Evolutionary conservation across 495 filamentous ascomycete species (phyloP), one percentile per base, ranked within the genome.

Genomic region (Xylaria venustula): DNA sequence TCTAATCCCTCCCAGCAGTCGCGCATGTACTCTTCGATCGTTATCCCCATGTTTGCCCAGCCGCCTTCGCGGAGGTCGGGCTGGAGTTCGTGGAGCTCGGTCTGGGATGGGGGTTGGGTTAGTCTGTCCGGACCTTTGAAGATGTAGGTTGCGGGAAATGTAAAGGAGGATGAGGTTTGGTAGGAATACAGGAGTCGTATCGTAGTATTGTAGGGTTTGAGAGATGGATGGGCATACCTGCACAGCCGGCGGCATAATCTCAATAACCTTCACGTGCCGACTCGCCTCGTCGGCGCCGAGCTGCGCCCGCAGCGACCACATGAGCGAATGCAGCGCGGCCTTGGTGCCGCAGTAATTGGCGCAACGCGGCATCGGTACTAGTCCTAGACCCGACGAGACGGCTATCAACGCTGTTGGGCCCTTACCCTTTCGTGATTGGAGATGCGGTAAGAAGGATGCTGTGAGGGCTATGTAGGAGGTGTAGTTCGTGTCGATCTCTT

Each of bases 401-500:
- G 77, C 76, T 15, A 84, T 67, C 40, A 87, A 67, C 17, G 72
- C 65, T 2, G 80, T 61, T 1, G 76, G 74, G 11, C 55, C 17
- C 0, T 66, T 67, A 3, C n/a, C 40, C 40, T 20, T 48, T 19
- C 7, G 41, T 1, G 65, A 49, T 61, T 84, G 78, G 2, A 92
- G 77, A 63, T 86, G 82, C 0, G 89, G 86, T 0, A 90, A 76
- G 69, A 92, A 87, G 0, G 80, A 80, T 12, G 85, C 80, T 20
- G 83, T 80, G 1, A 90, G 74, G 60, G 83, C 77, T 7, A 92
- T 68, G 47, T 81, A 79, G 15, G 87, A 78, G 28, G 82, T 80
- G 72, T 90, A 92, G 73, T 92, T 92, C 2, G 85, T 90, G 8
- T 71, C 73, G 25, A 90, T 57, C 67, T 92, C 90, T 7, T 73